phyloP scores from a whole-genome alignment of 2,329 filamentous ascomycete genomes.

The Fusarium luffae region DNA sequence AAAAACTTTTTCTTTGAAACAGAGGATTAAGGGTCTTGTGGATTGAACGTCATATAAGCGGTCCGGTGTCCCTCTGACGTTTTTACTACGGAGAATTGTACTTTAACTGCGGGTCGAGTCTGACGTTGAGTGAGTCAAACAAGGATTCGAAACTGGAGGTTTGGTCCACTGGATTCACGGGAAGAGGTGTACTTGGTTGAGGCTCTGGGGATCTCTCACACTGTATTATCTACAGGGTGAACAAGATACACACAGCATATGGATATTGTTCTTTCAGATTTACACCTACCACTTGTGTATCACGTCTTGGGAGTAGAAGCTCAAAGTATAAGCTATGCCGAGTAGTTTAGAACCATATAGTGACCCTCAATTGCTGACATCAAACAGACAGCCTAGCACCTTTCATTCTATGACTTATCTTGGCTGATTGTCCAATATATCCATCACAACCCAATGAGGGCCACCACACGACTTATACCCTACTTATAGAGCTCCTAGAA shows the following conservation, averaged over 20 bases:
- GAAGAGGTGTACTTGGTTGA: neutral
- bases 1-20: neutral
- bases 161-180: conserved; percentile 12
- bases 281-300: neutral
- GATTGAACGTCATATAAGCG: conserved; percentile 34
- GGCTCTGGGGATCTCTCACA: neutral
- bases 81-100: neutral
- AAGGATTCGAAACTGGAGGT: conserved; percentile 2
- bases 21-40: conserved; percentile 3
- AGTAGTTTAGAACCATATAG: neutral
- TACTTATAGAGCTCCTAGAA: neutral
- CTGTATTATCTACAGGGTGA: neutral
- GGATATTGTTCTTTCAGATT: neutral
- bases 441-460: neutral
- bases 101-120: conserved; percentile 3
- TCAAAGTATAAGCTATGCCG: neutral
- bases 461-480: no score
- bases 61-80: conserved; percentile 3
- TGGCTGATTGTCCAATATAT: neutral
- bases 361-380: no score
- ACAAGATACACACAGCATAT: neutral
- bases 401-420: neutral
- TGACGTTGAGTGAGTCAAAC: conserved; percentile 4
- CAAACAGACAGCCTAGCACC: neutral
- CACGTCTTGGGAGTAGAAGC: neutral